Conservation (phyloP, 2,329 filamentous ascomycete genomes). For the Colletotrichum sp. region DNA sequence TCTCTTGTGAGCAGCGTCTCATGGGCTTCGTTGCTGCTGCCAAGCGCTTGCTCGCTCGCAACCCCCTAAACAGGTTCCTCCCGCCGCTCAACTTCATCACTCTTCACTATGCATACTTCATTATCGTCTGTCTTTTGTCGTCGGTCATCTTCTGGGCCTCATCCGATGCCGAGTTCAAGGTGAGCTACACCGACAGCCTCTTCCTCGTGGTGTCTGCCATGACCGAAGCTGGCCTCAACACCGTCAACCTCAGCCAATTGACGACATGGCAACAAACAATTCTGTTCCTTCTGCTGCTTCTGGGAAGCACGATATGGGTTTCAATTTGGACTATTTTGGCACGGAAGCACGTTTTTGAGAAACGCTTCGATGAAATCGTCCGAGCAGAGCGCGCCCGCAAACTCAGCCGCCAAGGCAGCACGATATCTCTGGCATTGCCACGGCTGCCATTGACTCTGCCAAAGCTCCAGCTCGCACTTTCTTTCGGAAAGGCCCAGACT, state of each 20-base stretch:
- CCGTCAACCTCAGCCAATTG: slow-evolving; percentile 66
- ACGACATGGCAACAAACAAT: slow-evolving; percentile 73
- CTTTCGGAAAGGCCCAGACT: background rate
- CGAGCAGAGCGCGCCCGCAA: slow-evolving; percentile 40
- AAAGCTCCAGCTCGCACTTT: background rate
- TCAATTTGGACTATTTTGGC: slow-evolving; percentile 67
- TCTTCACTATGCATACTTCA: slow-evolving; percentile 72
- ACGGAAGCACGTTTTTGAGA: slow-evolving; percentile 66
- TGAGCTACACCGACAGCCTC: slow-evolving; percentile 68
- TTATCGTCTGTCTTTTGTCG: slow-evolving; percentile 57
- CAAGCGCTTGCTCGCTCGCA: background rate
- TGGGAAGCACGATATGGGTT: slow-evolving; percentile 71
- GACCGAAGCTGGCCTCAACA: slow-evolving; percentile 72
- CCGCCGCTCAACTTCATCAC: slow-evolving; percentile 65
- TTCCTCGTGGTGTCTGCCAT: slow-evolving; percentile 72
- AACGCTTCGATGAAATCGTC: slow-evolving; percentile 60
- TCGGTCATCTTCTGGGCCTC: slow-evolving; percentile 67
- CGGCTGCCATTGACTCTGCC: background rate
- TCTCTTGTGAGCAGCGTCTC: background rate
- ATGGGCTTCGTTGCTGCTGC: background rate
- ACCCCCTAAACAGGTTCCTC: background rate
- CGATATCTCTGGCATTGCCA: background rate
- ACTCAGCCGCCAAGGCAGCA: slow-evolving; percentile 12
- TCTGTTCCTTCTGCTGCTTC: slow-evolving; percentile 67
- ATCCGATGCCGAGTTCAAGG: slow-evolving; percentile 52